phyloP scores from a whole-genome alignment of 805 yeast species.

The Sugiyamaella lignohabitans region DNA sequence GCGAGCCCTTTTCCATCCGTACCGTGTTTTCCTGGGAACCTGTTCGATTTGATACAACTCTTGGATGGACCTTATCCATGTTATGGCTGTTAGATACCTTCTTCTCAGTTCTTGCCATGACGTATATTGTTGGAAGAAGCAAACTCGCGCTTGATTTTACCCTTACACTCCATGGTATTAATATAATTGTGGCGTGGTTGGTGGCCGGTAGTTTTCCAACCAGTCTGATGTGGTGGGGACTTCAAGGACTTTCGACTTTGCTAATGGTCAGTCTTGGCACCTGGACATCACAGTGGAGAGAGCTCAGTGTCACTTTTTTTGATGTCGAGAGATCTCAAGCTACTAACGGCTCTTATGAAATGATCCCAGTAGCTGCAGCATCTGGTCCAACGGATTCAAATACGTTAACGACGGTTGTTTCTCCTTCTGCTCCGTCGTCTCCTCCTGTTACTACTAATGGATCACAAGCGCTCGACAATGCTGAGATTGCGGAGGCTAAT shows the following conservation, averaged over 20 bases:
- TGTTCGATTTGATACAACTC: constrained; percentile 64
- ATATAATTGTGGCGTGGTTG: constrained; percentile 61
- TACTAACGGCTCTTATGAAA: constrained; percentile 15
- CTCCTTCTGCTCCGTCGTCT: too few species aligned
- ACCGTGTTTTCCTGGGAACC: constrained; percentile 81
- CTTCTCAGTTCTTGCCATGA: constrained; percentile 75
- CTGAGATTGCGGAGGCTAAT: too few species aligned
- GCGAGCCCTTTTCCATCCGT: constrained; percentile 56
- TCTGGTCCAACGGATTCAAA: too few species aligned
- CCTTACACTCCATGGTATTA: constrained; percentile 79
- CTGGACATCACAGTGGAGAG: constrained; percentile 88
- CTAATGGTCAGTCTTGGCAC: constrained; percentile 77
- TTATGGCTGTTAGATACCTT: constrained; percentile 82
- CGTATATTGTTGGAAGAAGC: constrained; percentile 83
- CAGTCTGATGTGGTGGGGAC: constrained; percentile 74
- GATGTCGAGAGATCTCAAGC: constrained; percentile 38
- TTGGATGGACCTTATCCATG: constrained; percentile 67
- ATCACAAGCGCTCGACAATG: too few species aligned
- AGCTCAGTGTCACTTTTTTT: constrained; percentile 80
- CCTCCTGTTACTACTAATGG: too few species aligned
- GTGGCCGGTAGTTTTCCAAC: constrained; percentile 63
- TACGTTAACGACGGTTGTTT: too few species aligned
- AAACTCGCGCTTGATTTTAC: constrained; percentile 97
- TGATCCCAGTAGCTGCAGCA: constrained; percentile 14
- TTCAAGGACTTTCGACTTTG: constrained; percentile 62